phyloP scores from a whole-genome alignment of 176 grass and related monocot species.

The Sorghum bicolor region DNA sequence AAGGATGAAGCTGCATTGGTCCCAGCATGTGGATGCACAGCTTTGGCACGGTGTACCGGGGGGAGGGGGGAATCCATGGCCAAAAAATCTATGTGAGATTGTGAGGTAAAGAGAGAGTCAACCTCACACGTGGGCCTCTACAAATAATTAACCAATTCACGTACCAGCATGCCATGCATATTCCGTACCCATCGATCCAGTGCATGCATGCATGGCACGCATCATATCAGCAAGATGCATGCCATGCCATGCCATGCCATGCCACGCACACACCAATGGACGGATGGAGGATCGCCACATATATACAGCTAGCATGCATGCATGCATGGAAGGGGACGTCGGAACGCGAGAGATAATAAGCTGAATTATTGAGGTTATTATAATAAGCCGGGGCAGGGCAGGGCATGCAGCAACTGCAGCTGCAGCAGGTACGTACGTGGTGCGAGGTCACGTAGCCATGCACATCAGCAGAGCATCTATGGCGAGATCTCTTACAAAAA shows the following conservation, averaged over 20 bases:
- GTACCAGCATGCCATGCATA: no score
- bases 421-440: not conserved
- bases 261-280: not conserved
- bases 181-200: no score
- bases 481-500: not conserved
- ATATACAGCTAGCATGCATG: not conserved
- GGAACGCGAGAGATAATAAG: not conserved
- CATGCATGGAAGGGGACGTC: not conserved
- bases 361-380: not conserved
- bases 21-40: no score
- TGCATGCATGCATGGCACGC: no score
- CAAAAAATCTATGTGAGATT: no score
- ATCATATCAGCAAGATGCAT: not conserved
- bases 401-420: not conserved
- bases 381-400: not conserved
- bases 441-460: slow-evolving; percentile 1
- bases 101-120: no score
- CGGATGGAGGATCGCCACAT: not conserved
- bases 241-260: not conserved
- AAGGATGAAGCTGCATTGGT: no score
- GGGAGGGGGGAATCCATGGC: no score
- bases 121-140: no score
- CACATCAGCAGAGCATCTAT: not conserved
- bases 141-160: no score
- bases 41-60: no score